Evolutionary conservation across 345 rosid species (phyloP).

Genomic region (Populus euphratica): DNA sequence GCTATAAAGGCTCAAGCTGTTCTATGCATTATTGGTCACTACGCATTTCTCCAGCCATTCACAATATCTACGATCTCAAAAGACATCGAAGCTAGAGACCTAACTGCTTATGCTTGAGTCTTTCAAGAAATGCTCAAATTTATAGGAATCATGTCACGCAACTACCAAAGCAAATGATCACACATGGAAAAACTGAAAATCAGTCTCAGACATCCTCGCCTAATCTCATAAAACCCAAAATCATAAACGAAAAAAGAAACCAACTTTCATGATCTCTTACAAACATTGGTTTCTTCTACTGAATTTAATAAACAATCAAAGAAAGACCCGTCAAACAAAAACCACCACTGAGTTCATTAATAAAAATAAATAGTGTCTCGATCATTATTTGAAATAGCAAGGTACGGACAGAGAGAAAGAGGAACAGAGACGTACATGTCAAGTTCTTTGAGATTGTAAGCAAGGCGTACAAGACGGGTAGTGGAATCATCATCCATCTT

Average conservation of each 20-base stretch:
- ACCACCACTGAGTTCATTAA: too few relatives aligned
- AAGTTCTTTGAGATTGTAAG: slow-evolving; percentile 78
- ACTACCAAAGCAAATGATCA: too few relatives aligned
- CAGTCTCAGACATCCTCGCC: too few relatives aligned
- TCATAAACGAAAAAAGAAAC: too few relatives aligned
- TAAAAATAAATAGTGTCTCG: not conserved
- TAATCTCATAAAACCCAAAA: too few relatives aligned
- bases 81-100: not conserved
- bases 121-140: not conserved
- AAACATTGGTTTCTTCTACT: too few relatives aligned
- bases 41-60: not conserved
- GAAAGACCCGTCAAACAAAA: not conserved
- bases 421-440: slow-evolving; percentile 54
- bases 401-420: not conserved
- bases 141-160: not conserved
- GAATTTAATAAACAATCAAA: not conserved
- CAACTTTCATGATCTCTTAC: too few relatives aligned
- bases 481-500: slow-evolving; percentile 84
- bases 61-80: not conserved
- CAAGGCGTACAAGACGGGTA: slow-evolving; percentile 61
- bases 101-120: not conserved
- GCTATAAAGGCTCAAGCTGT: not conserved
- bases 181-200: not conserved
- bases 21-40: not conserved
- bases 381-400: not conserved